Evolutionary conservation across 2,329 filamentous ascomycete genomes (phyloP), one percentile per base, ranked within the genome.

Genomic region (Epicoccum nigrum): DNA sequence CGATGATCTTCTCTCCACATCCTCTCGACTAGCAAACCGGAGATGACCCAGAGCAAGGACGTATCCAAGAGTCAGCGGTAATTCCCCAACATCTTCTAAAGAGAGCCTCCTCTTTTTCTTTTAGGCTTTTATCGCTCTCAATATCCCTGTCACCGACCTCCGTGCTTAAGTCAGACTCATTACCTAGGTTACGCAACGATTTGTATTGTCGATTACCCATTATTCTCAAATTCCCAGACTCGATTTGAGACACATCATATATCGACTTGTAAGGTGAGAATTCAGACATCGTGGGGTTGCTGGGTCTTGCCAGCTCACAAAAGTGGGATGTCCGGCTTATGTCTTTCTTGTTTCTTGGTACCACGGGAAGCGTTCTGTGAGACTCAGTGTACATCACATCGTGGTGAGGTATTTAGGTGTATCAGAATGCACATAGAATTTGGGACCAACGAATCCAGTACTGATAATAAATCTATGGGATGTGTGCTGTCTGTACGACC

Each of bases 21-120:
- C 44, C 59, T 68, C 25, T 71, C 68, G 4, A 53, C 55, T 20
- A 72, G 40, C 15, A 72, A 46, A 3, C 61, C 68, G 1, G 68
- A 11, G 11, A 71, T 67, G 13, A 69, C 46, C 25, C 71, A 51
- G 2, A 72, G 48, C 17, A 71, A 53, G 1, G 51, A 49, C 1
- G 67, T 71, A 40, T 71, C 65, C 1, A 70, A 13, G 32, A 69
- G 44, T 66, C 69, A 71, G 15, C 65, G 46, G 30, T 55, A 63
- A 6, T 27, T 30, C 38, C 55, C 59, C 12, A 64, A 15, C 13
- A 33, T 64, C 17, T 8, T 39, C 62, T 60, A 65, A 1, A 55
- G 19, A 2, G 47, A 46, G 20, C 43, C 56, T 19, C 53, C 56
- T 42, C 35, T 55, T 23, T 23, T 21, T 32, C 33, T 49, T 33